phyloP scores from a whole-genome alignment of 108 stramenopile species.

The Seminavis robusta region DNA sequence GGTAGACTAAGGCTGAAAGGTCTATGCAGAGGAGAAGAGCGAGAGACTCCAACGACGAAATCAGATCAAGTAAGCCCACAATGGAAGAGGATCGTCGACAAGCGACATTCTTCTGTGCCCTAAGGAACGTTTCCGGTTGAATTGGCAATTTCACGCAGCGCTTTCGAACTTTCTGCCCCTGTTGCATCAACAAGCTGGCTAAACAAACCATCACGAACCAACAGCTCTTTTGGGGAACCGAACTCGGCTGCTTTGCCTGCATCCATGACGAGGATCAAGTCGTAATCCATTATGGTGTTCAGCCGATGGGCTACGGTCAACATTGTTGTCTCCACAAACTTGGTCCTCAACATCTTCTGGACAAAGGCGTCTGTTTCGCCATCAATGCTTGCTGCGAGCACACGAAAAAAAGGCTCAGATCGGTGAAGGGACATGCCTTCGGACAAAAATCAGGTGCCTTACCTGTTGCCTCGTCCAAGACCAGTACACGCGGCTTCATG shows the following conservation, averaged over 20 bases:
- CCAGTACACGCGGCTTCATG: conserved; percentile 59
- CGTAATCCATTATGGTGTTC: conserved; percentile 95
- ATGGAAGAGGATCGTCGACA: no score
- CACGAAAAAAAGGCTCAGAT: no score
- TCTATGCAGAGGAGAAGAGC: no score
- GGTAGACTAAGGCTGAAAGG: no score
- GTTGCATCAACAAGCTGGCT: conserved; percentile 73
- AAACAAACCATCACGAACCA: conserved; percentile 70
- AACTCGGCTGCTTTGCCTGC: conserved; percentile 83
- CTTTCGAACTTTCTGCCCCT: conserved; percentile 65
- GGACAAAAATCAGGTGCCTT: no score
- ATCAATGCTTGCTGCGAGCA: conserved; percentile 51
- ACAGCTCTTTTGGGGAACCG: conserved; percentile 76
- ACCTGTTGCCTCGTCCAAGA: conserved; percentile 88
- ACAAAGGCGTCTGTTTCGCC: conserved; percentile 85
- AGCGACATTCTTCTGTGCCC: no score
- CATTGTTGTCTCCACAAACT: conserved; percentile 81
- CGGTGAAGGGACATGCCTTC: no score
- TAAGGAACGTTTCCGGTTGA: neutral
- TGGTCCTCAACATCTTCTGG: conserved; percentile 83
- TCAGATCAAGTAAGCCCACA: no score
- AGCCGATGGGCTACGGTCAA: conserved; percentile 92
- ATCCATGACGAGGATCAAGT: conserved; percentile 85
- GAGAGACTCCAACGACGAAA: no score
- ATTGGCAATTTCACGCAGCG: conserved; percentile 46